Percentiles rank a stretch among this genome's conserved stretches.
Conservation (phyloP, 1,139 yeast genomes). For the Pichia inconspicua region DNA sequence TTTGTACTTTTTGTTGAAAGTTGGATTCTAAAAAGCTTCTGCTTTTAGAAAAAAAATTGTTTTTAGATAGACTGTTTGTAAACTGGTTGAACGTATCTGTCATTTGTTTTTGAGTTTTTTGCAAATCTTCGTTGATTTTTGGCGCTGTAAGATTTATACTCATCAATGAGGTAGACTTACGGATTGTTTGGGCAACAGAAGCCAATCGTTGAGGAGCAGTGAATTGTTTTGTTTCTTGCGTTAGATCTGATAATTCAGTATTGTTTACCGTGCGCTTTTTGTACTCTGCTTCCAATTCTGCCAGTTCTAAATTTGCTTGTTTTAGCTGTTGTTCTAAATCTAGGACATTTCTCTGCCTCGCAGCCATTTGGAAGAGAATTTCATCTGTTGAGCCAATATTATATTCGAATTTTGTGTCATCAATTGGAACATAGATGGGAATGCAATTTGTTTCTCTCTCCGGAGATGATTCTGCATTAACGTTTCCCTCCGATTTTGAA, state of each 20-base stretch:
- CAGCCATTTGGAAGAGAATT: constrained; percentile 32
- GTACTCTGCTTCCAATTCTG: constrained; percentile 29
- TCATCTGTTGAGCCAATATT: constrained; percentile 4
- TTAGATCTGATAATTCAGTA: neutral
- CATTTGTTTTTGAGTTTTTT: constrained; percentile 14
- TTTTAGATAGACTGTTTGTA: constrained; percentile 19
- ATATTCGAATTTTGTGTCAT: neutral
- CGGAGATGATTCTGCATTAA: neutral
- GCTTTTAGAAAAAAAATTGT: constrained; percentile 20
- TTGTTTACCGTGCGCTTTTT: constrained; percentile 1
- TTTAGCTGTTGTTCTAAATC: constrained; percentile 33
- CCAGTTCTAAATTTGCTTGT: constrained; percentile 31
- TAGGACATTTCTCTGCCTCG: constrained; percentile 37
- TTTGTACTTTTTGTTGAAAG: constrained; percentile 16
- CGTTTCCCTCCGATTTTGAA: neutral
- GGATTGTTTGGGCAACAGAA: constrained; percentile 6
- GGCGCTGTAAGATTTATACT: constrained; percentile 6
- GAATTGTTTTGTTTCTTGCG: neutral
- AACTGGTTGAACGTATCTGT: constrained; percentile 18
- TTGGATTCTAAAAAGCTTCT: constrained; percentile 20
- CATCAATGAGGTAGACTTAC: constrained; percentile 14
- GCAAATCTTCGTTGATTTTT: constrained; percentile 7
- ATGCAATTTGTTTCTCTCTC: neutral
- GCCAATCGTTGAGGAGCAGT: neutral
- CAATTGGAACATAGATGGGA: constrained; percentile 16